Percentiles rank a stretch among this genome's conserved stretches.
Conservation (phyloP, 192 early-diverging fungal genomes). For the Rhizophagus sp. region DNA sequence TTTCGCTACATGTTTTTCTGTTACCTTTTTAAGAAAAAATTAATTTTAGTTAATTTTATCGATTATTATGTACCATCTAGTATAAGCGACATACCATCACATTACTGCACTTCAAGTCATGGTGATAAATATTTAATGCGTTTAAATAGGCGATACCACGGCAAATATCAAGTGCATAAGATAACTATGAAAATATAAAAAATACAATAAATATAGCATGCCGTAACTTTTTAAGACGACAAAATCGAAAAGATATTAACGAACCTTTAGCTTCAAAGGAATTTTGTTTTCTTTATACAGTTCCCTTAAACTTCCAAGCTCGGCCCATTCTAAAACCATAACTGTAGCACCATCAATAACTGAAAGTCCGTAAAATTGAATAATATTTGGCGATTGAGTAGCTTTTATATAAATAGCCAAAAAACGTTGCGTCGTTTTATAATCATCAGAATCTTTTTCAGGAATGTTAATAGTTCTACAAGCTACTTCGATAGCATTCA, state of each 20-base stretch:
- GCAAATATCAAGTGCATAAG: slow-evolving; percentile 23
- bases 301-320: slow-evolving; percentile 9
- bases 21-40: slow-evolving; percentile 4
- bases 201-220: neutral
- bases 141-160: slow-evolving; percentile 22
- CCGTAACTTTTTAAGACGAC: neutral
- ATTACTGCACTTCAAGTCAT: slow-evolving; percentile 24
- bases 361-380: slow-evolving; percentile 21
- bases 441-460: neutral
- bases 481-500: neutral
- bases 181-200: neutral
- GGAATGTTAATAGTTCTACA: neutral
- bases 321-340: slow-evolving; percentile 26
- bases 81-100: slow-evolving; percentile 8
- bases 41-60: too few relatives aligned
- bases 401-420: slow-evolving; percentile 7
- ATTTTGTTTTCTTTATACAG: neutral
- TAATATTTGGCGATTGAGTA: neutral
- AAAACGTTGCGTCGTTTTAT: neutral
- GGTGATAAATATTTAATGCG: slow-evolving; percentile 5
- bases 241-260: neutral
- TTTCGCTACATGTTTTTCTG: slow-evolving; percentile 6
- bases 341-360: neutral
- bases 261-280: neutral
- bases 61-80: neutral